Conservation (phyloP, 2,329 filamentous ascomycete genomes). For the Colletotrichum lindemuthianum region DNA sequence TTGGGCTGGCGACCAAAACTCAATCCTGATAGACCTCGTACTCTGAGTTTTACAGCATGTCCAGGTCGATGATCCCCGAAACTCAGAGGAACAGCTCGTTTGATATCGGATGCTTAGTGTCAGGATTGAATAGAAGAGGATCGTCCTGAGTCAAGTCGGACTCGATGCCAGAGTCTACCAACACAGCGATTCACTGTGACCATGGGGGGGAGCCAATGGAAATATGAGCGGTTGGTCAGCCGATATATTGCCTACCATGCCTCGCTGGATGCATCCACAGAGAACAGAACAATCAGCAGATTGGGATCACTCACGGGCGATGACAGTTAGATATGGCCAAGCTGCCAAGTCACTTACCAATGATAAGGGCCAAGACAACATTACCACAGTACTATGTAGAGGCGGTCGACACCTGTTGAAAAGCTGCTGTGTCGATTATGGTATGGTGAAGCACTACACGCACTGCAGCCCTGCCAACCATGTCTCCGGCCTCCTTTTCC, state of each 20-base stretch:
- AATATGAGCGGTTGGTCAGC: too few species aligned
- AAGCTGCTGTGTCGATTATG: constrained; percentile 9
- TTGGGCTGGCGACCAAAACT: too few species aligned
- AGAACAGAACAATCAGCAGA: constrained; percentile 11
- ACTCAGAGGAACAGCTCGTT: too few species aligned
- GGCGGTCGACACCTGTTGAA: constrained; percentile 5
- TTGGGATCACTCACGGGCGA: constrained; percentile 7
- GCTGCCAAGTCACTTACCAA: constrained; percentile 8
- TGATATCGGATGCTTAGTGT: neutral
- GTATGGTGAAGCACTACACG: constrained; percentile 14
- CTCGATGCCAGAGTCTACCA: neutral
- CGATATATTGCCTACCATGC: neutral
- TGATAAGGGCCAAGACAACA: neutral
- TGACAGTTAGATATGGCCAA: constrained; percentile 13
- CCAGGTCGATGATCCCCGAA: too few species aligned
- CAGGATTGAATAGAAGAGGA: neutral
- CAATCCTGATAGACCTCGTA: too few species aligned
- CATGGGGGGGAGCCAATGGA: too few species aligned
- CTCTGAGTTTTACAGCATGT: too few species aligned
- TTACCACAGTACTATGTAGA: neutral
- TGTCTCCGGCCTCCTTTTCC: constrained; percentile 12
- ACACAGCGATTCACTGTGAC: neutral
- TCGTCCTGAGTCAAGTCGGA: neutral
- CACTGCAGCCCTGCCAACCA: neutral
- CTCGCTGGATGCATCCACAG: constrained; percentile 10